phyloP scores from a whole-genome alignment of 306 rosid genomes.

The Arachis hypogaea region DNA sequence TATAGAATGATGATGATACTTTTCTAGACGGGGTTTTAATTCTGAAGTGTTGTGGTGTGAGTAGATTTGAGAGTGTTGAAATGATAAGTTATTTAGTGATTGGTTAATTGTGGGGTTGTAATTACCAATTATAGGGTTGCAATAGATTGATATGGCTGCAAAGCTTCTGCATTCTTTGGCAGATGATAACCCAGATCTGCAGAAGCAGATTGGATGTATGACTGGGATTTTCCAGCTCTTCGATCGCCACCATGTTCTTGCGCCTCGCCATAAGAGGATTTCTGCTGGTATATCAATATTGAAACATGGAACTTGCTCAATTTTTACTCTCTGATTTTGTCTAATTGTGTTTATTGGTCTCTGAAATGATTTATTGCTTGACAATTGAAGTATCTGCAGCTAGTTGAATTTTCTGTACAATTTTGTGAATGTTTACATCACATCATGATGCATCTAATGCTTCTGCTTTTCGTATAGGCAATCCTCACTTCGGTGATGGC shows the following conservation, averaged over 20 bases:
- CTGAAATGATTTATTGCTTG: neutral
- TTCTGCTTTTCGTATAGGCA: conserved; percentile 58
- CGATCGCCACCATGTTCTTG: conserved; percentile 66
- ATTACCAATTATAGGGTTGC: conserved; percentile 25
- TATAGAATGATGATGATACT: neutral
- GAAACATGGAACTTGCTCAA: neutral
- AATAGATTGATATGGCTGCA: conserved; percentile 74
- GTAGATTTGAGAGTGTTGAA: conserved; percentile 41
- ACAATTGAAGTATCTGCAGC: no score
- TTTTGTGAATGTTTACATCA: no score
- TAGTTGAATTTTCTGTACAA: no score
- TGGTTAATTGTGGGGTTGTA: conserved; percentile 35
- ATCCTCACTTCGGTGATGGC: conserved; percentile 53
- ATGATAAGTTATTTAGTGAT: conserved; percentile 38
- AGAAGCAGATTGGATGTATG: conserved; percentile 96
- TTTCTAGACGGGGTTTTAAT: conserved; percentile 37
- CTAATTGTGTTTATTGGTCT: neutral
- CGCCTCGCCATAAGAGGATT: conserved; percentile 71
- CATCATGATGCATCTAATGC: conserved; percentile 5
- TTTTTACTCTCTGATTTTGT: conserved; percentile 9
- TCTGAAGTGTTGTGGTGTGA: conserved; percentile 40
- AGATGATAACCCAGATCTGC: conserved; percentile 90
- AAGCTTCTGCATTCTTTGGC: conserved; percentile 87
- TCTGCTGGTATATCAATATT: conserved; percentile 55
- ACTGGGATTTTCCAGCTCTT: conserved; percentile 85